phyloP scores from a whole-genome alignment of 495 filamentous ascomycete genomes.

The Penicillium roqueforti region DNA sequence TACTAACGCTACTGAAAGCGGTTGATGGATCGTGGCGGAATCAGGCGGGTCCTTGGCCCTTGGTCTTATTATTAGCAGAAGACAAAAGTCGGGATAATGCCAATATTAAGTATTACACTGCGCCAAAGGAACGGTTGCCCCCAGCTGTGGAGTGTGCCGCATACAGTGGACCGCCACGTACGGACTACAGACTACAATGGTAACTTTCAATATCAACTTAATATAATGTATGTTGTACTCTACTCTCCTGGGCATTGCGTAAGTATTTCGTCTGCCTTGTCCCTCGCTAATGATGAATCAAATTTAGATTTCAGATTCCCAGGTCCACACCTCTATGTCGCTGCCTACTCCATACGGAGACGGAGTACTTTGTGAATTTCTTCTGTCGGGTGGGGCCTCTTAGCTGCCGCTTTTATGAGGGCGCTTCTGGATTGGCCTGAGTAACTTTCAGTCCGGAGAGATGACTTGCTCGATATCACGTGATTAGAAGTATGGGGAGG shows the following conservation, averaged over 20 bases:
- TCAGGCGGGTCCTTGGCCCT: conserved; percentile 15
- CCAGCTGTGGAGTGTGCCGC: conserved; percentile 18
- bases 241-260: too few species aligned
- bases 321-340: not conserved
- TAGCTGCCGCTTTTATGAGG: not conserved
- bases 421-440: not conserved
- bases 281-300: not conserved
- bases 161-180: not conserved
- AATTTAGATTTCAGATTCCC: not conserved
- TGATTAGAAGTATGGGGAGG: too few species aligned
- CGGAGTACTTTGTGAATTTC: not conserved
- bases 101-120: conserved; percentile 8
- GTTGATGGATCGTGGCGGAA: conserved; percentile 26
- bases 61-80: not conserved
- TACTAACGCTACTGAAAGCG: conserved; percentile 29
- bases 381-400: not conserved
- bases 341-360: not conserved
- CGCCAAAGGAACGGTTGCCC: conserved; percentile 19
- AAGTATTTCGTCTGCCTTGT: not conserved
- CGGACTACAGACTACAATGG: not conserved
- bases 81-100: not conserved
- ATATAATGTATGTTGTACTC: too few species aligned
- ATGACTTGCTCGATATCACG: not conserved
- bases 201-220: too few species aligned
- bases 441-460: not conserved